A percentile compares a stretch with the other conserved stretches of the same genome.
Evolutionary conservation across 352 stramenopile species (phyloP).

Genomic region (Globisporangium middletonii): DNA sequence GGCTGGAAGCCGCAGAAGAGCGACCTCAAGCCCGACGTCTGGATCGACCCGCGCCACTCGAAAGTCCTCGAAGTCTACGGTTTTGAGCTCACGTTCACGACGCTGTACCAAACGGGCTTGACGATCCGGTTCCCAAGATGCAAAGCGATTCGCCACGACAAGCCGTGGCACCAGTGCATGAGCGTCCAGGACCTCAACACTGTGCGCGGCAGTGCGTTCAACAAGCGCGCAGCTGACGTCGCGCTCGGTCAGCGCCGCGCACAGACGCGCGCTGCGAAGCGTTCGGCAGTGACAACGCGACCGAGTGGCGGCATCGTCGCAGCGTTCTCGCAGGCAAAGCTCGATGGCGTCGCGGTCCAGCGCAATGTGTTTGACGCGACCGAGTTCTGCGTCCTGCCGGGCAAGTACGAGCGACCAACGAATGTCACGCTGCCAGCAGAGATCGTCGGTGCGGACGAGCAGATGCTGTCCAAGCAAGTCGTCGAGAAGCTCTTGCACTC

Average conservation of each 20-base stretch:
- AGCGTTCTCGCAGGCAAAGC: conserved; percentile 53
- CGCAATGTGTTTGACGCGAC: conserved; percentile 59
- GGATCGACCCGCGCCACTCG: conserved; percentile 75
- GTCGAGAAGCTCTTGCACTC: conserved; percentile 74
- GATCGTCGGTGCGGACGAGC: conserved; percentile 23
- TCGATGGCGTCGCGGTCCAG: conserved; percentile 48
- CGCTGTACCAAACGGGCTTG: conserved; percentile 71
- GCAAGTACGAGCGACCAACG: conserved; percentile 42
- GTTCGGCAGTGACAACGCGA: conserved; percentile 13
- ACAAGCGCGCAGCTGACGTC: conserved; percentile 70
- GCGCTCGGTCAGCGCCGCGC: conserved; percentile 56
- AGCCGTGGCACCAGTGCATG: conserved; percentile 79
- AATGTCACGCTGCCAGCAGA: conserved; percentile 24
- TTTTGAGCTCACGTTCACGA: conserved; percentile 81
- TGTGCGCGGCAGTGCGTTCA: conserved; percentile 49
- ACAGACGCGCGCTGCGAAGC: conserved; percentile 38
- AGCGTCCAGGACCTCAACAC: conserved; percentile 72
- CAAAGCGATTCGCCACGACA: conserved; percentile 80
- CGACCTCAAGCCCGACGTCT: conserved; percentile 72
- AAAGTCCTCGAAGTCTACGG: conserved; percentile 84
- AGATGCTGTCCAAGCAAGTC: conserved; percentile 47
- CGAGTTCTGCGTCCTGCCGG: conserved; percentile 76
- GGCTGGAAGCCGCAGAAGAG: conserved; percentile 73
- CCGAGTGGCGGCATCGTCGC: conserved; percentile 33
- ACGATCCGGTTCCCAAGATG: conserved; percentile 78